These are phyloP conservation scores for Coemansia sp. DNA, from an alignment of 192 early-diverging fungal species.

Conservation along the genomic window DNA sequence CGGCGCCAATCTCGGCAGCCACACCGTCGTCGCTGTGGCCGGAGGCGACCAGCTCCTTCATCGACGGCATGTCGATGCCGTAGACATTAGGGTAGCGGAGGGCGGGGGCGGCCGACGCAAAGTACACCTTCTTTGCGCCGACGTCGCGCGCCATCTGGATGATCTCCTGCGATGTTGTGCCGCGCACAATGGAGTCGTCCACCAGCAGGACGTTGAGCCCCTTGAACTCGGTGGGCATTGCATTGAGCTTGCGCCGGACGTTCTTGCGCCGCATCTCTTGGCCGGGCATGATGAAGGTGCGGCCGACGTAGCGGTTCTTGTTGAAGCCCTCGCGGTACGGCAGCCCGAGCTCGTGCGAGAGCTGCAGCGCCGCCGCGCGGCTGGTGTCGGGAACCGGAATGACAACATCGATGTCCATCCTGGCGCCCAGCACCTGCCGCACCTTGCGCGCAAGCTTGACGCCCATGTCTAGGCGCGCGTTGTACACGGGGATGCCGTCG, in stretches of 20 bases:
- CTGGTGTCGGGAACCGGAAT: slow-evolving; percentile 99
- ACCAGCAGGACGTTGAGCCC: slow-evolving; percentile 97
- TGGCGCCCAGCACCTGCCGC: slow-evolving; percentile 68
- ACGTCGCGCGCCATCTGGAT: slow-evolving; percentile 99
- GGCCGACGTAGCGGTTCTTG: slow-evolving; percentile 98
- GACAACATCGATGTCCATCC: slow-evolving; percentile 95
- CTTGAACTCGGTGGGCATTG: slow-evolving; percentile 96
- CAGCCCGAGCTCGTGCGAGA: slow-evolving; percentile 85
- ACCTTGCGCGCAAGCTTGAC: slow-evolving; percentile 91
- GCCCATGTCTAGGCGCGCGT: slow-evolving; percentile 95
- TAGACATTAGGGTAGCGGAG: slow-evolving; percentile 99
- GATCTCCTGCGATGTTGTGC: slow-evolving; percentile 98
- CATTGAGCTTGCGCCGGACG: slow-evolving; percentile 96
- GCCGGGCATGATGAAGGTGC: slow-evolving; percentile 99
- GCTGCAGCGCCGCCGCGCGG: slow-evolving; percentile 92
- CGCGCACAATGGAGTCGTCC: slow-evolving; percentile 99
- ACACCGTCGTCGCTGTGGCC: slow-evolving; percentile 80
- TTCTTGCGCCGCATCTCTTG: slow-evolving; percentile 88
- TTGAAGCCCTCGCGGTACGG: slow-evolving; percentile 98
- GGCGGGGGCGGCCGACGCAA: slow-evolving; percentile 97
- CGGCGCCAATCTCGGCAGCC: slow-evolving; percentile 90
- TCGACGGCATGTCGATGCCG: slow-evolving; percentile 99
- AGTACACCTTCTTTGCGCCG: slow-evolving; percentile 98
- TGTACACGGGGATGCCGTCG: slow-evolving; percentile 98
- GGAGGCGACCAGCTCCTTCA: slow-evolving; percentile 87